phyloP scores from a whole-genome alignment of 177 flowering plant genomes.

The Vitis hybrid region DNA sequence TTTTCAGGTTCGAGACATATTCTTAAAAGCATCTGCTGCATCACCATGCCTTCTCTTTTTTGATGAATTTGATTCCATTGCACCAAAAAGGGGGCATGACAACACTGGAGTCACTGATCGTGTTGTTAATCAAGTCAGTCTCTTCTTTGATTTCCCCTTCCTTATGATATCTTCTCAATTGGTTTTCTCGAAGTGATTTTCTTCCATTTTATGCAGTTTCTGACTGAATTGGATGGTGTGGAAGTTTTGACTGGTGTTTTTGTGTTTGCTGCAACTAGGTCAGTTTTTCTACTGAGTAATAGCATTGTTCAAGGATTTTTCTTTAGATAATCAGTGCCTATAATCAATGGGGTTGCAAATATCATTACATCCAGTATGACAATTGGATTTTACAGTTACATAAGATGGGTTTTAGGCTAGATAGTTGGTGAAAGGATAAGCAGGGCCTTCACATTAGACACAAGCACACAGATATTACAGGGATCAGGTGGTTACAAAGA shows the following conservation, averaged over 20 bases:
- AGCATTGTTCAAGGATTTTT: not conserved
- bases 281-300: slow-evolving; percentile 5
- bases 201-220: slow-evolving; percentile 46
- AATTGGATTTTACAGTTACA: too few species aligned
- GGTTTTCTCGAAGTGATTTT: slow-evolving; percentile 2
- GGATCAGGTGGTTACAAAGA: too few species aligned
- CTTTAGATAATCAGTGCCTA: not conserved
- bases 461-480: too few species aligned
- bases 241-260: slow-evolving; percentile 94
- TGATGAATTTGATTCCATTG: slow-evolving; percentile 98
- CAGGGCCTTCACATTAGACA: too few species aligned
- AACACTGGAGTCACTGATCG: slow-evolving; percentile 99
- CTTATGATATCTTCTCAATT: not conserved
- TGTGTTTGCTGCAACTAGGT: slow-evolving; percentile 99
- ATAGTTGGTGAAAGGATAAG: too few species aligned
- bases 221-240: slow-evolving; percentile 97
- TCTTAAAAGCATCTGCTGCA: slow-evolving; percentile 92
- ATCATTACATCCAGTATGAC: too few species aligned
- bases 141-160: slow-evolving; percentile 4
- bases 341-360: not conserved
- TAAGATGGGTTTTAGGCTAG: too few species aligned
- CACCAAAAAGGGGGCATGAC: slow-evolving; percentile 98
- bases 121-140: slow-evolving; percentile 90
- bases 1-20: slow-evolving; percentile 91
- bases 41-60: slow-evolving; percentile 96